Evolutionary conservation across 306 rosid species (phyloP).

Genomic region (Ormosia semicastrata): DNA sequence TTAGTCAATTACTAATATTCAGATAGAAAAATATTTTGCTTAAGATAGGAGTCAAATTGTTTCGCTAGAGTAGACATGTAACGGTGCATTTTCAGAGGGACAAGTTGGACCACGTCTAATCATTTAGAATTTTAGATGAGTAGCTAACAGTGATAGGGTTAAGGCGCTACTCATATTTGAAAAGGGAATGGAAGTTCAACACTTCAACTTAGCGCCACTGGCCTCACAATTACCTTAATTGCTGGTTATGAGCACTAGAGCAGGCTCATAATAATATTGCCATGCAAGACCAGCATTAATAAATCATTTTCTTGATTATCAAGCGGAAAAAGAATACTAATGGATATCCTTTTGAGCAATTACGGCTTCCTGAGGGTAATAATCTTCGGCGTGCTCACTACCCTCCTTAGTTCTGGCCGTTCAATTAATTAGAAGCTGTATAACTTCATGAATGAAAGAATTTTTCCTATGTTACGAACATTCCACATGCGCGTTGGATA

Average conservation of each 20-base stretch:
- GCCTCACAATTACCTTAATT: not conserved
- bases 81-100: constrained; percentile 8
- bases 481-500: not conserved
- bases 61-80: not conserved
- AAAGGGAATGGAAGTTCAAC: not conserved
- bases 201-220: not conserved
- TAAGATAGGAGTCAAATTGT: not conserved
- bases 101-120: constrained; percentile 31
- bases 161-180: constrained; percentile 1
- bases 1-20: not conserved
- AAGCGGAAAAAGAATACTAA: not conserved
- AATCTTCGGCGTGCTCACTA: constrained; percentile 31
- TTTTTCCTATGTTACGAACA: not conserved
- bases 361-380: constrained; percentile 12
- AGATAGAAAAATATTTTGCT: not conserved
- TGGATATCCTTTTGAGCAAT: constrained; percentile 12
- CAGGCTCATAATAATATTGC: not conserved
- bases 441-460: not conserved
- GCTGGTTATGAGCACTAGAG: not conserved
- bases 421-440: not conserved
- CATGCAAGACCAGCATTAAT: not conserved
- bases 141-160: not conserved
- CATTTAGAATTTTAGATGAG: not conserved
- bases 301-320: not conserved
- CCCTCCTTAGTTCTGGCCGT: not conserved